These are phyloP conservation scores for Ogataea ramenticola DNA, from an alignment of 805 yeast species.

Conservation along the genomic window DNA sequence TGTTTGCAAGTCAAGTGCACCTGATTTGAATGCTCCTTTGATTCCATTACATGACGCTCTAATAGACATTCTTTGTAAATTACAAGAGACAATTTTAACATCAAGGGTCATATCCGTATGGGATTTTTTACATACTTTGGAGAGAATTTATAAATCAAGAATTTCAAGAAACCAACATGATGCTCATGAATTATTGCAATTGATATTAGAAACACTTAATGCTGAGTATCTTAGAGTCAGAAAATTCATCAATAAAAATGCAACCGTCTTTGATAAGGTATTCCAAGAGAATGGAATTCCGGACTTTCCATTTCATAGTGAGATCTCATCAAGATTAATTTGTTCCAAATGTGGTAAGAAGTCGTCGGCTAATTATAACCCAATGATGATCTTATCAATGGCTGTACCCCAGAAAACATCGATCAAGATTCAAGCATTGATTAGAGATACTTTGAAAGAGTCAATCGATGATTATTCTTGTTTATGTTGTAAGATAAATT, in stretches of 20 bases:
- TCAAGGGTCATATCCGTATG: constrained; percentile 62
- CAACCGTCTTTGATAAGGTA: background rate
- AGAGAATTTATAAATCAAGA: constrained; percentile 60
- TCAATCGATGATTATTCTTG: constrained; percentile 79
- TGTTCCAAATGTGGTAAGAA: constrained; percentile 62
- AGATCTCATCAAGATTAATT: constrained; percentile 54
- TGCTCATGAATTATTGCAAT: constrained; percentile 86
- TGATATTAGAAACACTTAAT: constrained; percentile 70
- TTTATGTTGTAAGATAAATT: constrained; percentile 51
- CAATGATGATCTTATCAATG: constrained; percentile 66
- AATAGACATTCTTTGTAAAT: constrained; percentile 40
- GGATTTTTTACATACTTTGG: constrained; percentile 71
- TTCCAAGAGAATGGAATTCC: constrained; percentile 31
- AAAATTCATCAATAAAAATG: constrained; percentile 23
- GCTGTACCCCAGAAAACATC: constrained; percentile 55
- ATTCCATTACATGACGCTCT: constrained; percentile 53
- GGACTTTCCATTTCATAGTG: constrained; percentile 68
- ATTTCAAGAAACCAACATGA: constrained; percentile 85
- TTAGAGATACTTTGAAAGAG: constrained; percentile 53
- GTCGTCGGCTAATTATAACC: constrained; percentile 50
- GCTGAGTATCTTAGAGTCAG: constrained; percentile 47
- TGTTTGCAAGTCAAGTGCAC: constrained; percentile 14
- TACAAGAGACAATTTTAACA: constrained; percentile 55
- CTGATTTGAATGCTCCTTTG: constrained; percentile 21
- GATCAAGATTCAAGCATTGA: constrained; percentile 38